These are phyloP conservation scores for Xylaria cubensis DNA, from an alignment of 495 filamentous ascomycete species.

Conservation along the genomic window DNA sequence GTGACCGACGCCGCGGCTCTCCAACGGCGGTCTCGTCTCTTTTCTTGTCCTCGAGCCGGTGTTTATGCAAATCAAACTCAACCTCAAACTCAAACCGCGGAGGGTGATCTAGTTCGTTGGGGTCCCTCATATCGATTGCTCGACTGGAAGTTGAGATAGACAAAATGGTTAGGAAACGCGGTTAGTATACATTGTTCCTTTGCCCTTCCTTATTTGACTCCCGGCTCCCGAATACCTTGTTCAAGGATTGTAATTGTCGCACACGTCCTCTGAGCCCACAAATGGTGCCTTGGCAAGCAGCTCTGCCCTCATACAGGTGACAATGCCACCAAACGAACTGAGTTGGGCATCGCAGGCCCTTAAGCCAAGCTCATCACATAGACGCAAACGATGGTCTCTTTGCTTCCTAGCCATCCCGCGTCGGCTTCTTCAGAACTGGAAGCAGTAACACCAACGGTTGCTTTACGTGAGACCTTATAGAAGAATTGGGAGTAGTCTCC, in stretches of 20 bases:
- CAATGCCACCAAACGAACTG: conserved; percentile 10
- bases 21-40: neutral
- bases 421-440: conserved; percentile 9
- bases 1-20: conserved; percentile 20
- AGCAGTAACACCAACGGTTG: neutral
- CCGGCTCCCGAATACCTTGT: conserved; percentile 13
- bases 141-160: conserved; percentile 13
- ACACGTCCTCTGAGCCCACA: conserved; percentile 20
- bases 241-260: conserved; percentile 23
- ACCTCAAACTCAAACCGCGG: conserved; percentile 19
- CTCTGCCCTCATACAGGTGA: conserved; percentile 13
- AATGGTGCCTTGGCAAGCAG: conserved; percentile 16
- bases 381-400: neutral
- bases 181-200: conserved; percentile 23
- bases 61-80: conserved; percentile 19
- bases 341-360: conserved; percentile 13
- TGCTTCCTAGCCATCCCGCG: neutral
- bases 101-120: neutral
- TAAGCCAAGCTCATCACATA: neutral
- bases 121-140: neutral
- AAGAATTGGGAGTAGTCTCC: conserved; percentile 8
- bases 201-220: conserved; percentile 1
- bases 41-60: neutral
- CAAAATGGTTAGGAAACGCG: conserved; percentile 29
- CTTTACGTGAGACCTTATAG: neutral